Evolutionary conservation across 2,329 filamentous ascomycete species (phyloP).

Genomic region (Clonostachys solani): DNA sequence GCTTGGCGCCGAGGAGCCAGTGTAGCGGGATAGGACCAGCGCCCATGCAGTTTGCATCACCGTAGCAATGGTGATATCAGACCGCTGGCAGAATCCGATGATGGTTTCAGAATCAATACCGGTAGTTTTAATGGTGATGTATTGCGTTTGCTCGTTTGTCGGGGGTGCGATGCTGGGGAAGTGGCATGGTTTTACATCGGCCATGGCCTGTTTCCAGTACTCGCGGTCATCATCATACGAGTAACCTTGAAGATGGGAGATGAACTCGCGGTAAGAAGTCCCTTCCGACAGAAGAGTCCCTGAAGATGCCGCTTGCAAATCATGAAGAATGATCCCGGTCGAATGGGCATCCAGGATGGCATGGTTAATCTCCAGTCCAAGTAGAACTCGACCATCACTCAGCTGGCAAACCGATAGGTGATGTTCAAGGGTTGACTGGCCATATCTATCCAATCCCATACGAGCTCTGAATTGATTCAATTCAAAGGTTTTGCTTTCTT

Average conservation of each 20-base stretch:
- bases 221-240: neutral
- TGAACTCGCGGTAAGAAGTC: conserved; percentile 9
- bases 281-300: neutral
- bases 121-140: neutral
- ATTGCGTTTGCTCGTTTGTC: neutral
- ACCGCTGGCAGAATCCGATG: neutral
- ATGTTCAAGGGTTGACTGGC: too few relatives aligned
- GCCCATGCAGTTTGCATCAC: conserved; percentile 49
- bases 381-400: too few relatives aligned
- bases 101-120: neutral
- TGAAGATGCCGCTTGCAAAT: conserved; percentile 19
- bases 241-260: neutral
- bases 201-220: conserved; percentile 10
- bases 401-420: too few relatives aligned
- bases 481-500: too few relatives aligned
- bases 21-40: conserved; percentile 41
- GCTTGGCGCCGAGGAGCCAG: conserved; percentile 38
- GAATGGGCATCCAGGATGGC: conserved; percentile 25
- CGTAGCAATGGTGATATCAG: conserved; percentile 36
- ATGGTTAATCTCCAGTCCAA: conserved; percentile 13
- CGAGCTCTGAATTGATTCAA: too few relatives aligned
- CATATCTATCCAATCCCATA: too few relatives aligned
- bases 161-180: neutral
- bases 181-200: conserved; percentile 1
- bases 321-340: conserved; percentile 16